These are phyloP conservation scores for Arctium lappa DNA, from an alignment of 129 eudicot species.

Conservation along the genomic window DNA sequence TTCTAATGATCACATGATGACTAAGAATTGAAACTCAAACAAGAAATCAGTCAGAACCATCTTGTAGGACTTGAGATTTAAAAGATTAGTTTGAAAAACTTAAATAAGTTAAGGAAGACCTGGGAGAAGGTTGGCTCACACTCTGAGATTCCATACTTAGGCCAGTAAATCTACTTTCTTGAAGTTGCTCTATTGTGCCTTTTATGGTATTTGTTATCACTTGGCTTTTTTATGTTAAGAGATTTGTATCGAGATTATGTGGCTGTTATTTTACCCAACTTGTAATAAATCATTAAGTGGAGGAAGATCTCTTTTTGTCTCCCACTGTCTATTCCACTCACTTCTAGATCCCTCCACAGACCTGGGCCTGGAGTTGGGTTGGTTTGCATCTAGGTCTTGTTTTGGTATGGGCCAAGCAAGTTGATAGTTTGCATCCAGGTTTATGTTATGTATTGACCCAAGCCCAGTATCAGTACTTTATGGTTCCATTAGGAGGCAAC, in stretches of 20 bases:
- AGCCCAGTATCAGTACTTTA: no score
- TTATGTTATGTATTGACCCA: no score
- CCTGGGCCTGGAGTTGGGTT: slow-evolving; percentile 4
- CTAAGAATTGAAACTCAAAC: neutral
- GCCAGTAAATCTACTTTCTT: neutral
- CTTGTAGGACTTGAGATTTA: neutral
- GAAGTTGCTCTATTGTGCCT: slow-evolving; percentile 8
- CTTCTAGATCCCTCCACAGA: neutral
- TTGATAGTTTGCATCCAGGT: no score
- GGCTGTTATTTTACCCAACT: neutral
- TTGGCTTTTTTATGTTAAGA: neutral
- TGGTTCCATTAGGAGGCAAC: no score
- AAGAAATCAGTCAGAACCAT: neutral
- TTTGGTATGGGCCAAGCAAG: no score
- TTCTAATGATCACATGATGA: neutral
- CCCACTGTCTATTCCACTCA: neutral
- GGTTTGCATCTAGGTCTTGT: neutral
- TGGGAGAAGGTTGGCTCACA: slow-evolving; percentile 22
- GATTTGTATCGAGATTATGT: neutral
- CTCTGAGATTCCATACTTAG: slow-evolving; percentile 24
- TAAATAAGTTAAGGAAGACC: slow-evolving; percentile 1
- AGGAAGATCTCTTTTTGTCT: neutral
- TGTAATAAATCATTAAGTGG: slow-evolving; percentile 10
- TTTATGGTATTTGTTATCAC: slow-evolving; percentile 10
- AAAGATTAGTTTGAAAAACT: neutral